Evolutionary conservation across 495 filamentous ascomycete species (phyloP).

Genomic region (Xylaria palmicola): DNA sequence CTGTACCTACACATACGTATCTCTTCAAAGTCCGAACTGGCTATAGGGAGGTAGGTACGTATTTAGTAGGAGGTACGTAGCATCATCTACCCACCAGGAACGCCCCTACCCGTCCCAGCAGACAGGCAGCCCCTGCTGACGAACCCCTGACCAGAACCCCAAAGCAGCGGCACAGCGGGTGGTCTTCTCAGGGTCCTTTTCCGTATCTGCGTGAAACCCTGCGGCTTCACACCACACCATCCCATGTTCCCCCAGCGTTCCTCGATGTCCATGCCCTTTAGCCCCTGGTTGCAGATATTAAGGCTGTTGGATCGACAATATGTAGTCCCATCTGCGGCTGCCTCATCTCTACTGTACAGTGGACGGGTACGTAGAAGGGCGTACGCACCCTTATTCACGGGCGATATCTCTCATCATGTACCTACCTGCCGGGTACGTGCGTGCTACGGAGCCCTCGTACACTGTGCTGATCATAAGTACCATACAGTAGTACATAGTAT

Average conservation of each 20-base stretch:
- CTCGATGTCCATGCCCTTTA: not conserved
- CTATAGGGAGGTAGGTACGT: not conserved
- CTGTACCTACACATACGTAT: too few species aligned
- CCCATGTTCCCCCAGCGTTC: not conserved
- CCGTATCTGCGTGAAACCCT: slow-evolving; percentile 5
- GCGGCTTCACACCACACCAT: not conserved
- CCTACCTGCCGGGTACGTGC: too few species aligned
- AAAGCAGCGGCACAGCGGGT: slow-evolving; percentile 1
- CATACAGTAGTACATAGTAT: too few species aligned
- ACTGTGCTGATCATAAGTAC: too few species aligned
- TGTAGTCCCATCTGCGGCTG: slow-evolving; percentile 3
- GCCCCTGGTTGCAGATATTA: slow-evolving; percentile 14
- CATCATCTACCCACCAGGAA: too few species aligned
- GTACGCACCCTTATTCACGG: too few species aligned
- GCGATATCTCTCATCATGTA: too few species aligned
- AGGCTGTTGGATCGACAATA: slow-evolving; percentile 15
- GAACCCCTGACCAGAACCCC: slow-evolving; percentile 7
- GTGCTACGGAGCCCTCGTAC: too few species aligned
- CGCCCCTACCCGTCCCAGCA: too few species aligned
- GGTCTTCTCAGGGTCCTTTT: slow-evolving; percentile 2
- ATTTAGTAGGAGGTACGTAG: too few species aligned
- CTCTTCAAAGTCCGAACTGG: too few species aligned
- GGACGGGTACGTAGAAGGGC: too few species aligned
- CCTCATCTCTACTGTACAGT: slow-evolving; percentile 9
- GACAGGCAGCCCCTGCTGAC: slow-evolving; percentile 13